Conservation (phyloP, 805 yeast genomes). For the Schizosaccharomyces japonicus region DNA sequence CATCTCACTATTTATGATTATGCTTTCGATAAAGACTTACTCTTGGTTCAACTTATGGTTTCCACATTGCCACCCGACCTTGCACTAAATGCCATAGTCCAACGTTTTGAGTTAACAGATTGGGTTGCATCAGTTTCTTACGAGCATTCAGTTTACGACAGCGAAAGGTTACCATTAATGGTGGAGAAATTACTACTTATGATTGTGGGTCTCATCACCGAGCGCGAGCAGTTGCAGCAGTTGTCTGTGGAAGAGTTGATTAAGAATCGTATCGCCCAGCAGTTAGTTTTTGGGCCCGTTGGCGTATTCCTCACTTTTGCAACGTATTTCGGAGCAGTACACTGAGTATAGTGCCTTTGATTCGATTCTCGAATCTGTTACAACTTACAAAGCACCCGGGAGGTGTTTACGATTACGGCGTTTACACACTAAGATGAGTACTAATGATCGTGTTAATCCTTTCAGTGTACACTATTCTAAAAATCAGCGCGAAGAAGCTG, state of each 20-base stretch:
- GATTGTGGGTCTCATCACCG: constrained; percentile 43
- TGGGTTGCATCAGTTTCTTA: neutral
- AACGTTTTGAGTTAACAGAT: constrained; percentile 22
- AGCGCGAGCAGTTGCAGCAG: constrained; percentile 20
- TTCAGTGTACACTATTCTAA: constrained; percentile 56
- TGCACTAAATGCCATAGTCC: constrained; percentile 32
- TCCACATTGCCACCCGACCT: constrained; percentile 22
- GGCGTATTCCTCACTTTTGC: constrained; percentile 44
- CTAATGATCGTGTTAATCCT: constrained; percentile 42
- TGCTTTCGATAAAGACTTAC: neutral
- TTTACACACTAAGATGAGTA: constrained; percentile 27
- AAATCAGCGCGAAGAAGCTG: constrained; percentile 67
- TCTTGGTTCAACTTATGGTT: neutral
- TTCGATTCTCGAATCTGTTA: constrained; percentile 28
- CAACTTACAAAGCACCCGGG: constrained; percentile 39
- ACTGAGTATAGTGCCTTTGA: constrained; percentile 54
- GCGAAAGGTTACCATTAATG: constrained; percentile 28
- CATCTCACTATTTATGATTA: constrained; percentile 55
- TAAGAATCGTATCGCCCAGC: constrained; percentile 50
- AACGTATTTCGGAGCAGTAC: constrained; percentile 53
- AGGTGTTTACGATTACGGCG: constrained; percentile 33
- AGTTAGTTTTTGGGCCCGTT: constrained; percentile 50
- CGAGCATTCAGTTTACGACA: constrained; percentile 13
- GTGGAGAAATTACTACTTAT: constrained; percentile 57
- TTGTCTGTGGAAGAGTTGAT: neutral